These are phyloP conservation scores for Zostera marina DNA, from an alignment of 116 monocot genomes.

Conservation along the genomic window DNA sequence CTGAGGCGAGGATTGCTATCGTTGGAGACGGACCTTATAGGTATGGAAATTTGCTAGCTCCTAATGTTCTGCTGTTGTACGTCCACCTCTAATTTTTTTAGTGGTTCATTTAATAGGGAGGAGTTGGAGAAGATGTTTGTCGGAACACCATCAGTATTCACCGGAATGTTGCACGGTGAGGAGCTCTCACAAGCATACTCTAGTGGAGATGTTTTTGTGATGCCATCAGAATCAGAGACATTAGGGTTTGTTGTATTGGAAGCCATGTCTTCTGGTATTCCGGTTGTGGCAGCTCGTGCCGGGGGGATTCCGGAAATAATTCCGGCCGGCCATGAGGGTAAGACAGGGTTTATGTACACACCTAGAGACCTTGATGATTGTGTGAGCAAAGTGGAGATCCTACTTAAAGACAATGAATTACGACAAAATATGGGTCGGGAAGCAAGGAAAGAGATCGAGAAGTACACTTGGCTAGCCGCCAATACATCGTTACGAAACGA, in stretches of 20 bases:
- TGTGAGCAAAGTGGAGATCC: constrained; percentile 39
- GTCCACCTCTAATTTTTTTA: no score
- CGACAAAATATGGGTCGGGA: constrained; percentile 56
- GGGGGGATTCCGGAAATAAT: constrained; percentile 87
- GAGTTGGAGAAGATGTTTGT: constrained; percentile 83
- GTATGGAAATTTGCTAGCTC: constrained; percentile 10
- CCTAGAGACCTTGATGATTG: constrained; percentile 79
- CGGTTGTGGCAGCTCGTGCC: constrained; percentile 78
- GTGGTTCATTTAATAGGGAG: constrained; percentile 14
- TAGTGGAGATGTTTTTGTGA: constrained; percentile 73
- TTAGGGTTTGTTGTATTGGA: constrained; percentile 79
- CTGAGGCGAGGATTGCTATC: constrained; percentile 77
- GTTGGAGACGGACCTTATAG: constrained; percentile 90
- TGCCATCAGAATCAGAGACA: constrained; percentile 97
- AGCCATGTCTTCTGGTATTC: constrained; percentile 84
- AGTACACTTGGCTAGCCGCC: constrained; percentile 78
- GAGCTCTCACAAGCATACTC: constrained; percentile 91
- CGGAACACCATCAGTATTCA: constrained; percentile 79
- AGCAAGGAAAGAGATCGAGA: constrained; percentile 79
- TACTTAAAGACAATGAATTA: constrained; percentile 31
- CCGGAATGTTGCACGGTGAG: constrained; percentile 90
- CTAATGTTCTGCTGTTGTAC: no score
- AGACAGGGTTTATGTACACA: constrained; percentile 60
- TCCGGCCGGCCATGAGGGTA: constrained; percentile 69
- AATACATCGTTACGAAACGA: constrained; percentile 67